Evolutionary conservation across 2,329 filamentous ascomycete species (phyloP), one percentile per base, ranked within the genome.

Genomic region (Acarospora socialis): DNA sequence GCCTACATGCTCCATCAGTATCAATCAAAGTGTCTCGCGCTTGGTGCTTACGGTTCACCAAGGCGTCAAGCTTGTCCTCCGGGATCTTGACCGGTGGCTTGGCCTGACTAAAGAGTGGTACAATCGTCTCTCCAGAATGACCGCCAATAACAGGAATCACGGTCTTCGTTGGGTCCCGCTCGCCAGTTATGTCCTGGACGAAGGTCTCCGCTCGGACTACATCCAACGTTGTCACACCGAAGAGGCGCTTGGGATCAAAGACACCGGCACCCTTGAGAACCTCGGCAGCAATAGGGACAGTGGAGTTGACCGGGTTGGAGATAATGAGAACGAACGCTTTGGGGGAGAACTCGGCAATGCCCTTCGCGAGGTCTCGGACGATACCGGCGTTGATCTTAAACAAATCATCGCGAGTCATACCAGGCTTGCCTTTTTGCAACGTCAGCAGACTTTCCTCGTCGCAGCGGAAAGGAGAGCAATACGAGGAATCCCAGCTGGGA

Each of bases 351-450:
- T 94, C 77, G 48, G 87, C 84, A 49, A 83, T 74, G 32, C 81
- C 77, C 68, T 92, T 80, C 49, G 92, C 78, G 46, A 98, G 71
- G 48, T 82, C 84, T 65, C 90, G 83, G 54, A 98, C 90, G 54
- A 98, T 98, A 50, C 86, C 82, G 39, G 90, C 90, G 60, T 98
- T 98, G 70, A 94, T 93, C 67, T 94, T 94, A 80, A 98, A 98
- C 38, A 98, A 81, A 56, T 95, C 90, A 52, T 98, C 90, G 66
- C 90, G 84, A 60, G 81, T 94, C 90, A 98, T 98, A 52, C 90
- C 90, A 50, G 90, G 90, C 73, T 95, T 95, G 65, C 87, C 87
- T 94, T 43, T 37, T 37, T 36, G 29, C 10, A 2, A 25, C 17
- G 17, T 24, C n/a, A n/a, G 18, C n/a, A n/a, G 21, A 12, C 15